Percentiles rank a stretch among this genome's conserved stretches.
Conservation (phyloP, 2,329 filamentous ascomycete species). For the Fusarium napiforme region DNA sequence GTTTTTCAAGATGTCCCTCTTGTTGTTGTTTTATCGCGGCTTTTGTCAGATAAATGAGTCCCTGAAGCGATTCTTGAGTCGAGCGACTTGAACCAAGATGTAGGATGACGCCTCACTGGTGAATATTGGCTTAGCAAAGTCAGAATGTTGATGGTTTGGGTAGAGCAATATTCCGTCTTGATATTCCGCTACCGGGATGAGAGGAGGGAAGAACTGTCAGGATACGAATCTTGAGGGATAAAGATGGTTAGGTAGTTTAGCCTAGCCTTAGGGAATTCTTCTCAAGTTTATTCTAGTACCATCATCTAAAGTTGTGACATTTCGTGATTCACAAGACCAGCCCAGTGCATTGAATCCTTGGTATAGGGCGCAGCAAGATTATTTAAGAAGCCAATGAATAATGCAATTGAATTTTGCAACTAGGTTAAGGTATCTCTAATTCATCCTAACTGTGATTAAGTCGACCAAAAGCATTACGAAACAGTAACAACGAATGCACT, state of each 20-base stretch:
- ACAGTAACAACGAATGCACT: not conserved
- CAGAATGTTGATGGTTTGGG: accelerated
- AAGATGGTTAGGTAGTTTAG: not conserved
- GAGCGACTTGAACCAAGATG: not conserved
- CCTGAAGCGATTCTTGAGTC: accelerated
- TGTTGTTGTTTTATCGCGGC: not conserved
- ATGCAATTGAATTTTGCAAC: accelerated
- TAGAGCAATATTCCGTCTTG: accelerated
- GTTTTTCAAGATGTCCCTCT: not conserved
- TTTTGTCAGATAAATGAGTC: not conserved
- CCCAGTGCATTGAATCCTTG: accelerated
- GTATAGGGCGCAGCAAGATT: accelerated
- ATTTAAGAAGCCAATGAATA: not conserved
- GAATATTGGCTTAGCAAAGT: too few relatives aligned
- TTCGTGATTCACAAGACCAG: accelerated
- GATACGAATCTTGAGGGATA: accelerated
- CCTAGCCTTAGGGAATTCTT: not conserved
- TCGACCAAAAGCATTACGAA: accelerated
- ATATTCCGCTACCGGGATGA: accelerated
- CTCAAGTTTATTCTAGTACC: not conserved
- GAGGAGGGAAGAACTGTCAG: accelerated
- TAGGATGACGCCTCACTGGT: too few relatives aligned
- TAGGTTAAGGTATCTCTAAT: accelerated
- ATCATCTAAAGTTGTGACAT: accelerated
- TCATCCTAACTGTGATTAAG: not conserved